Base-by-base conservation (phyloP, 805 yeast species). In the Zygosaccharomyces rouxii region DNA sequence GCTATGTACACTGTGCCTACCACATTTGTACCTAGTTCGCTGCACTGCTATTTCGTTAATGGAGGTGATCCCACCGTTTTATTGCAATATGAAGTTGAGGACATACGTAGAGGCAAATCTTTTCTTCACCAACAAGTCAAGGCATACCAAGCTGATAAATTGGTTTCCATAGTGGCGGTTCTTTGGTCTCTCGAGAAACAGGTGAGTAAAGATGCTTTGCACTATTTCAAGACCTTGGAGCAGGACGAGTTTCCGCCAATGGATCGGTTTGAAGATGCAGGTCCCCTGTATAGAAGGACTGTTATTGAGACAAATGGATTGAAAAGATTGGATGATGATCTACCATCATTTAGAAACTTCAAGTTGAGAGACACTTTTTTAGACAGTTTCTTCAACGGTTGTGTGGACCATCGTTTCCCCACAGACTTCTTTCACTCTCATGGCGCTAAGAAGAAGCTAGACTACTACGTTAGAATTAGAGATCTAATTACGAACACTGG, bases 21-120 rank as follows among this genome's bases (percentile, higher is more conserved):
- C 1, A 56, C 64, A 18, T 78, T 76, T 65, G 68, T 67, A 25
- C 89, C 89, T 1, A 74, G 77, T 29, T 77, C 87, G 7, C 66
- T 81, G 48, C 89, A 84, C 58, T 74, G 82, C n/a, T 80, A 78
- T 60, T 84, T 84, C 57, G 60, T 84, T 5, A 64, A 68, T n/a
- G 78, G 83, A 1, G 89, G 86, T 0, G 67, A 72, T 37, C 71
- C 76, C 0, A 55, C 56, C 0, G 52, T 66, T 1, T 76, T 77
- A n/a, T 74, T 82, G 55, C 66, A 66, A 7, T 86, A 82, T 62
- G 67, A 73, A 31, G 89, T 86, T 5, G 66, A 63, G 16, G 71
- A 70, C 38, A 59, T 83, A 21, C 71, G 79, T 45, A 77, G 77
- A 35, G 84, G 83, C 6, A 76, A 71, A 37, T 75, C 74, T 46